A percentile compares a stretch with the other conserved stretches of the same genome.
phyloP scores from a whole-genome alignment of 2,329 filamentous ascomycete genomes.

The Xylaria sp. region DNA sequence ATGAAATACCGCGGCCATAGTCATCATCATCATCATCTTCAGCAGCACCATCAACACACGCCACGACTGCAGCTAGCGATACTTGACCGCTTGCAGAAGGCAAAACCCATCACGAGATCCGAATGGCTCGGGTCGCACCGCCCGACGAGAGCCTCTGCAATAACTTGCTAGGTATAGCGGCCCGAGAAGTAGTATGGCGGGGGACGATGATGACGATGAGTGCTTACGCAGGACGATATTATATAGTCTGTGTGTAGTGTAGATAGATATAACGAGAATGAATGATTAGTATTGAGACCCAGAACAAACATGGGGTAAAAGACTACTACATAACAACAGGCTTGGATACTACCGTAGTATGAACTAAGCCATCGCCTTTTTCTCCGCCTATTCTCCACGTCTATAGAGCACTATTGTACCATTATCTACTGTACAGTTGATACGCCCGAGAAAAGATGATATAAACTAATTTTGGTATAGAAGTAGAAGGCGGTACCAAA shows the following conservation, averaged over 20 bases:
- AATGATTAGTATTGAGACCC: not conserved
- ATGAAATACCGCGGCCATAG: not conserved
- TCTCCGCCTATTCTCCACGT: not conserved
- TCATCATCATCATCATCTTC: conserved; percentile 3
- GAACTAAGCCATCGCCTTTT: not conserved
- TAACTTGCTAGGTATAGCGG: conserved; percentile 2
- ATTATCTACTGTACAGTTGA: not conserved
- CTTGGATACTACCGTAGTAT: conserved; percentile 1
- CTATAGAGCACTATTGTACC: not conserved
- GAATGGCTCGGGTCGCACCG: conserved; percentile 32
- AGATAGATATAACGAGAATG: conserved; percentile 10
- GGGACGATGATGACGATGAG: not conserved
- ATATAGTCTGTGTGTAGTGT: not conserved
- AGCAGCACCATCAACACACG: not conserved
- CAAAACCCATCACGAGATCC: conserved; percentile 13
- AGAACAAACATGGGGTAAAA: conserved; percentile 12
- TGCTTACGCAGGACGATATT: conserved; percentile 18
- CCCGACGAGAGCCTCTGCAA: conserved; percentile 29
- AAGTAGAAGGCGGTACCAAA: not conserved
- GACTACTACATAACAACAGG: not conserved
- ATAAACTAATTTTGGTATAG: not conserved
- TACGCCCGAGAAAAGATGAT: not conserved
- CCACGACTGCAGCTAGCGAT: not conserved
- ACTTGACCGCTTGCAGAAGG: conserved; percentile 9
- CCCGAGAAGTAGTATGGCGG: conserved; percentile 4